Base-by-base conservation (phyloP, 306 rosid genomes). In the Malus fusca region DNA sequence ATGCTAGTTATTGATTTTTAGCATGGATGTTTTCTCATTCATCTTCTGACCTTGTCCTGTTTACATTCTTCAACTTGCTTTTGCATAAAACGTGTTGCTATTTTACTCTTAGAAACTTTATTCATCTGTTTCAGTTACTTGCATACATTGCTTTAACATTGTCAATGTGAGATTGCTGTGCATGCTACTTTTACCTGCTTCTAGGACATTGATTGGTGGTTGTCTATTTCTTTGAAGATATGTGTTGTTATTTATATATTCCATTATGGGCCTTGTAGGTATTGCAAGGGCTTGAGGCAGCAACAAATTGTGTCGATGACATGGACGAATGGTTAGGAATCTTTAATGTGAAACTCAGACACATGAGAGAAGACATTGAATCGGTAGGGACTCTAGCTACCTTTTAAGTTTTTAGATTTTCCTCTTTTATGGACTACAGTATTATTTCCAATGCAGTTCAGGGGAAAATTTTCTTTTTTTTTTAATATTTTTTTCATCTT, bases 351-450 rank as follows among this genome's bases (percentile, higher is more conserved):
- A 95, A 95, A 83, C 91, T 95, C 66, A 85, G 97, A 77, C 99
- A 95, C 92, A 95, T 95, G 99, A 92, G 99, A 79, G 99, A 95
- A 85, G 99, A 95, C 88, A 92, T 95, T 65, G 97, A 92, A 79
- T 95, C 97, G 76, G 99, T 95, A 89, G 69, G 87, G 78, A 64
- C 58, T 66, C 42, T 52, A 72, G 68, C 67, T 78, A 72, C 68
- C 70, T 76, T 76, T 74, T 60, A 4, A 66, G 0, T 30, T 60
- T 25, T 73, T 51, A 63, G 71, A 13, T 52, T 44, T 80, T 30
- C 60, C 69, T 79, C 68, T 72, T 82, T 51, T 84, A 69, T 69
- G 46, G 75, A 56, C 48, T 65, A 30, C 76, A 64, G 1, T 15
- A 37, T 44, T 81, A 43, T 81, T 82, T 77, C 64, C 59, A 76